Base-by-base conservation (phyloP, 108 stramenopile genomes). In the Cyclotella choctawhatcheeana region DNA sequence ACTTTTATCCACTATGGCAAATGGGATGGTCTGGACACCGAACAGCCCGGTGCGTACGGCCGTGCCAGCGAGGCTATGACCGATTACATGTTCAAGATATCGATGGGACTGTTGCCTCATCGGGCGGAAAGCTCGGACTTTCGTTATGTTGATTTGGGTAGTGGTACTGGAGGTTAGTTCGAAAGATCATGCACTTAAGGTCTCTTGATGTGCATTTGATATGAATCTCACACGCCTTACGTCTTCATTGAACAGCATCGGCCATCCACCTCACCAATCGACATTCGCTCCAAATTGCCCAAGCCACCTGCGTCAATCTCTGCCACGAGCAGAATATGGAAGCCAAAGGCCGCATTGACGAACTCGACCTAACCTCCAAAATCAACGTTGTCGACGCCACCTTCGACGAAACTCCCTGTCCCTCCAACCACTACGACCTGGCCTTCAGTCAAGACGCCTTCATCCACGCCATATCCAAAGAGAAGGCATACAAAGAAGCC, bases 361-460 rank as follows among this genome's bases (percentile, higher is more conserved):
- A 76, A 27, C 54, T 66, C 5, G 70, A 75, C 16, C 56, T 84
- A 12, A 62, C 68, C 16, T 78, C 76, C 20, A 37, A 72, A 44
- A 69, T 84, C 14, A 58, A 80, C 32, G 79, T 84, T 45, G 51
- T 69, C 0, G 69, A 80, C 1, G 58, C 52, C 22, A 69, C 75
- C 51, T 84, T 84, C 44, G 79, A 84, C 54, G 83, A 80, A 3
- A 58, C 44, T 1, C 68, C 59, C 0, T 76, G 58, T 70, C 31
- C 33, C 14, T 56, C 56, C 17, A 80, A 86, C 50, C 59, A 34
- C 1, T 88, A 85, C 63, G 87, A 88, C 61, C 47, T 79, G 31
- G 61, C 69, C 40, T 81, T 88, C 58, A 76, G 78, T 25, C 87
- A 88, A 62, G 87, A 88, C 58, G 87, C 87, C 7, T 85, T 85